Percentiles rank a stretch among this genome's conserved stretches.
Conservation (phyloP, 106 monocot genomes). For the Platanthera zijinensis region DNA sequence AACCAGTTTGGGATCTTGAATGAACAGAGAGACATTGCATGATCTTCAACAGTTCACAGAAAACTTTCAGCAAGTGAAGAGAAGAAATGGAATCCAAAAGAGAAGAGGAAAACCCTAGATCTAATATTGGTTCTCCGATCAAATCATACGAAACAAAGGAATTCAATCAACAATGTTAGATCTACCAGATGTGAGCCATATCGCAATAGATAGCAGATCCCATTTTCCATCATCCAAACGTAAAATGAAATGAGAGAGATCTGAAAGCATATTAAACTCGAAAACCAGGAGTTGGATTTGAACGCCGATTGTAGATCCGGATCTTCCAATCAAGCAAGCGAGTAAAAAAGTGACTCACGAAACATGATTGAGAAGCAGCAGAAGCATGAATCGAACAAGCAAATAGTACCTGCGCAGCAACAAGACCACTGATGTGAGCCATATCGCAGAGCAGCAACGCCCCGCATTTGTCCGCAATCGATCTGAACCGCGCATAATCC, state of each 20-base stretch:
- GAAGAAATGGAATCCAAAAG: neutral
- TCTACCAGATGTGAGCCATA: neutral
- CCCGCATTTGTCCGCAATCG: constrained; percentile 59
- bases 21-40: neutral
- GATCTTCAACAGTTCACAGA: neutral
- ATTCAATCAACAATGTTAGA: neutral
- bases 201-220: neutral
- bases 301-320: neutral
- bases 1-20: neutral
- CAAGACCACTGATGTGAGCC: constrained; percentile 79
- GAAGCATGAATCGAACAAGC: neutral
- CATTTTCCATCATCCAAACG: neutral
- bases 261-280: neutral
- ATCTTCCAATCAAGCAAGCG: neutral
- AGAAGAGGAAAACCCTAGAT: neutral
- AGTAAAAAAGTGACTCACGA: neutral
- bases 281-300: neutral
- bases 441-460: constrained; percentile 67
- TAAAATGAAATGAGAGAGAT: neutral
- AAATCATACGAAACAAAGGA: neutral
- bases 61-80: neutral
- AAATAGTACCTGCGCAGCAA: constrained; percentile 56
- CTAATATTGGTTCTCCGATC: neutral
- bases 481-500: constrained; percentile 48
- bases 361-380: neutral